Base-by-base conservation (phyloP, 768 basidiomycete genomes). In the Crepidotus variabilis region DNA sequence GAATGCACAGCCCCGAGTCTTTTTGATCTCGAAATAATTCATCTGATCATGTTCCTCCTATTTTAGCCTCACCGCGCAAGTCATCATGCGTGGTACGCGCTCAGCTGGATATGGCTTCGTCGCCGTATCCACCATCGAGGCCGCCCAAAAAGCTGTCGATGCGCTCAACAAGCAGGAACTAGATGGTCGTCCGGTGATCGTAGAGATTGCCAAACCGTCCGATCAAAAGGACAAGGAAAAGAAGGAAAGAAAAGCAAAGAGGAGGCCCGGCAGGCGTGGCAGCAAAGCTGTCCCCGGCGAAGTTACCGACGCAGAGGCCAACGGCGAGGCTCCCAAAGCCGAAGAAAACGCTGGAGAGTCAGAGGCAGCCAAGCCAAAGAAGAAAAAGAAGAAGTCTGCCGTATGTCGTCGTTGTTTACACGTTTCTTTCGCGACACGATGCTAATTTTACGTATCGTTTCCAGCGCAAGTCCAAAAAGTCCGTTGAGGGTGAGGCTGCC, bases 31-130 rank as follows among this genome's bases (percentile, higher is more conserved):
- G 62, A 61, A 57, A 43, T 39, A 20, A 53, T 48, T 52, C 51
- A 52, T 51, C 63, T 61, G 56, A 53, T 58, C 53, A 51, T 58
- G 50, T 46, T 35, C 47, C 58, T 48, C 45, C 50, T 49, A 59
- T 57, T 58, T 56, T 59, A 95, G 92, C 69, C 74, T 90, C 66
- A 86, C 90, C 61, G 90, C 84, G 64, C 87, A 91, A 73, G 84
- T 95, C 73, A 93, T 95, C 74, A 76, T 86, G 74, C 91, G 92
- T 63, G 90, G 90, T 68, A 76, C 77, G 56, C 88, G 90, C 71
- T 88, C 92, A 59, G 88, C 92, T 68, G 92, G 94, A 59, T 96
- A 95, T 75, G 94, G 92, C 63, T 96, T 96, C 72, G 93, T 95
- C 69, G 85, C 92, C 64, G 79, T 94, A 72, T 75, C 82, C 68